Percentiles rank a stretch among this genome's conserved stretches.
phyloP scores from a whole-genome alignment of 139 green algal species.

The Chlorella sp. region DNA sequence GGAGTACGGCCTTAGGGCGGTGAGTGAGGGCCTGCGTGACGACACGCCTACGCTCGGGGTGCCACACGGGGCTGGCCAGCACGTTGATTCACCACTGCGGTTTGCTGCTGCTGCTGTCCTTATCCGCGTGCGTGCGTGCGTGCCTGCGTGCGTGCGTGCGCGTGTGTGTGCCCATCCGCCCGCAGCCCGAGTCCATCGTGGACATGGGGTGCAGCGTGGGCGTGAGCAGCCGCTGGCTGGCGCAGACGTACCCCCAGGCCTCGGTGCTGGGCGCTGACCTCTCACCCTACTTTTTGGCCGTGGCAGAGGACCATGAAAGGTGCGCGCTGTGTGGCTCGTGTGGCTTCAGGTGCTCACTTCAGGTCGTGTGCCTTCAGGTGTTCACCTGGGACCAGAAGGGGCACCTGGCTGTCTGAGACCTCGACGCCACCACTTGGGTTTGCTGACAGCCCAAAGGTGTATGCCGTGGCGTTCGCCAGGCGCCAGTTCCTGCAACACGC shows the following conservation, averaged over 20 bases:
- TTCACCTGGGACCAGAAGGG: no score
- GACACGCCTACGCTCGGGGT: neutral
- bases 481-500: neutral
- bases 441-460: neutral
- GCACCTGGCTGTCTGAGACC: neutral
- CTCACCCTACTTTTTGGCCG: slow-evolving; percentile 82
- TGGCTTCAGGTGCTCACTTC: neutral
- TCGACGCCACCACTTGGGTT: neutral
- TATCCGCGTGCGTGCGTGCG: neutral
- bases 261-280: slow-evolving; percentile 69
- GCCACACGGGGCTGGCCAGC: neutral
- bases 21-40: neutral
- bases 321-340: neutral
- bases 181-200: slow-evolving; percentile 44
- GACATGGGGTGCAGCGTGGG: slow-evolving; percentile 84
- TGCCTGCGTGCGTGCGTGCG: neutral
- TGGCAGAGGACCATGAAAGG: slow-evolving; percentile 67
- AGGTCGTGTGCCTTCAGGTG: neutral
- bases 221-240: slow-evolving; percentile 56
- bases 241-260: slow-evolving; percentile 14
- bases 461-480: neutral
- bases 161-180: slow-evolving; percentile 28
- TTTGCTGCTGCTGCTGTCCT: neutral
- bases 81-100: neutral
- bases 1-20: neutral